Base-by-base conservation (phyloP, 2,329 filamentous ascomycete genomes). In the Colletotrichum sp. region DNA sequence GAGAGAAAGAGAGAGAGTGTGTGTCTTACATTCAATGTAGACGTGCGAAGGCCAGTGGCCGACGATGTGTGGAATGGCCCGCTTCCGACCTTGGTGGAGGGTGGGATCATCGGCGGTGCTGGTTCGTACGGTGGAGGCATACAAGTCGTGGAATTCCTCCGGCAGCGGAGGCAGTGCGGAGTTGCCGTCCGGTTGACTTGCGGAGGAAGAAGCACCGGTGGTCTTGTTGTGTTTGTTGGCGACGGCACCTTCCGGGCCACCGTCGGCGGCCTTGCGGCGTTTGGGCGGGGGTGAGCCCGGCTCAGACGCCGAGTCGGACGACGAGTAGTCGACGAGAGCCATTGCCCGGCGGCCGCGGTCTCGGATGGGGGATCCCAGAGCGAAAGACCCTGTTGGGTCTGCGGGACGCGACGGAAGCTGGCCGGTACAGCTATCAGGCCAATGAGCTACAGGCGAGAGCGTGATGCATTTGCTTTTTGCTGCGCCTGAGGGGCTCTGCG, bases 31-130 rank as follows among this genome's bases (percentile, higher is more conserved):
- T 87, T 99, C 96, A 72, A 98, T 88, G 84, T 98, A 99, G 62
- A 99, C 83, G 85, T 99, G 96, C 39, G 93, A 95, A 2, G 96
- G 95, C 97, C 97, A 99, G 84, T 96, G 95, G 76, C 97, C 97
- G 75, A 93, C 91, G 30, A 96, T 88, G 85, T 99, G 97, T 28
- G 96, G 96, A 65, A 92, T 94, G 73, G 93, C 91, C 57, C 97
- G 92, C 82, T 93, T 95, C 62, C 96, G 93, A 70, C 97, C 97
- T 36, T 94, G 94, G 84, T 99, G 97, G 74, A 99, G 88, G 76
- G 90, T 89, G 1, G 96, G 96, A 82, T 98, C 94, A 85, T 99
- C 97, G 80, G 88, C 89, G 55, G 93, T 93, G 84, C 94, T 95
- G 77, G 94, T 89, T 77, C 96, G 92, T 68, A 95, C 93, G 55